Evolutionary conservation across 805 yeast species (phyloP).

Genomic region (Saccharomyces eubayanus): DNA sequence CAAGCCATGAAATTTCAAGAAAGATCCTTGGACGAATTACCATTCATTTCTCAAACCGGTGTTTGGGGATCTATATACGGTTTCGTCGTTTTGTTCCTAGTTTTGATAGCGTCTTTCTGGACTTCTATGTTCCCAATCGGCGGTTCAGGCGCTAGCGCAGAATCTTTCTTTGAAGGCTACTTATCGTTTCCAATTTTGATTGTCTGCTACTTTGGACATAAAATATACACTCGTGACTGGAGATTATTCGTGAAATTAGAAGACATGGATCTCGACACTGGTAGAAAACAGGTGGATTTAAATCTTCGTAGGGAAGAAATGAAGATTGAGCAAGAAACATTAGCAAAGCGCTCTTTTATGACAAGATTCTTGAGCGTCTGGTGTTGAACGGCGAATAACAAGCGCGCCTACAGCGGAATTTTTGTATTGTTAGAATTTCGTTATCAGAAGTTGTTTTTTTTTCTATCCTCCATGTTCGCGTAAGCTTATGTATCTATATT

Average conservation of each 20-base stretch:
- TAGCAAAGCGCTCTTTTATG: slow-evolving; percentile 37
- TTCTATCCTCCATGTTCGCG: not conserved
- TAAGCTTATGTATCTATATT: not conserved
- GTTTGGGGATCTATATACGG: slow-evolving; percentile 56
- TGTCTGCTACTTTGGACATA: slow-evolving; percentile 51
- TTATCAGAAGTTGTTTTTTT: not conserved
- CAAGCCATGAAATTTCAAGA: slow-evolving; percentile 48
- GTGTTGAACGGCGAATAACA: slow-evolving; percentile 32
- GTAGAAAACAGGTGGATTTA: slow-evolving; percentile 46
- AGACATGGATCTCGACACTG: slow-evolving; percentile 53
- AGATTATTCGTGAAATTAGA: slow-evolving; percentile 32
- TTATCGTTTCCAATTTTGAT: slow-evolving; percentile 60
- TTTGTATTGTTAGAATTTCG: not conserved
- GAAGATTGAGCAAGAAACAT: slow-evolving; percentile 36
- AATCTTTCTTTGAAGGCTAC: slow-evolving; percentile 54
- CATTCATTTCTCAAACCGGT: slow-evolving; percentile 57
- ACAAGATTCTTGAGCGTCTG: slow-evolving; percentile 35
- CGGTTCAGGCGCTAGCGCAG: slow-evolving; percentile 42
- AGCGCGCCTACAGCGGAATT: not conserved
- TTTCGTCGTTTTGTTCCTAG: slow-evolving; percentile 42
- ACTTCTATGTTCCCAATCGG: slow-evolving; percentile 62
- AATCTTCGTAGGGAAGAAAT: slow-evolving; percentile 43
- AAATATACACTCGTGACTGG: slow-evolving; percentile 38
- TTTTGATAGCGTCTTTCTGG: slow-evolving; percentile 71
- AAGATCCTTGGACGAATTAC: slow-evolving; percentile 51